These are phyloP conservation scores for Apiotrichum sp. DNA, from an alignment of 1,284 basidiomycete species.

Conservation along the genomic window DNA sequence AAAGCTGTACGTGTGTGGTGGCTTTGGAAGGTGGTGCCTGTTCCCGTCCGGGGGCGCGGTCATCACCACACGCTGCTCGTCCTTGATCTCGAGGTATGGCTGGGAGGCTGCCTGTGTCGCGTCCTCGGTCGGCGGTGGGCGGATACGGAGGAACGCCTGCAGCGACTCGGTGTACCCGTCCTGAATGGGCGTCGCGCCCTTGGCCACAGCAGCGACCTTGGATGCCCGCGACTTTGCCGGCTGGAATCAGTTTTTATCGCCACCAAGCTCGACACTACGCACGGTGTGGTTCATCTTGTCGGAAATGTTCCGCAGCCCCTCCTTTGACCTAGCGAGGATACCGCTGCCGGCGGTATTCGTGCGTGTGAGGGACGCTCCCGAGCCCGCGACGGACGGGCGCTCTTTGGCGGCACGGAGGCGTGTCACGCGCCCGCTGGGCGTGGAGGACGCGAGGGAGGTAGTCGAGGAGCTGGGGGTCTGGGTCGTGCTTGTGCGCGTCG, in stretches of 20 bases:
- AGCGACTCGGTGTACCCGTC: slow-evolving; percentile 8
- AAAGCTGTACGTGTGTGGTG: slow-evolving; percentile 45
- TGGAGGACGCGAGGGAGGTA: too few species aligned
- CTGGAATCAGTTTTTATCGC: background rate
- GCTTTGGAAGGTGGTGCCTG: slow-evolving; percentile 18
- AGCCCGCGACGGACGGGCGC: too few species aligned
- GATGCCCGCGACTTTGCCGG: background rate
- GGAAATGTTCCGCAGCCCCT: slow-evolving; percentile 36
- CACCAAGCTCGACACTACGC: too few species aligned
- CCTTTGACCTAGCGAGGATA: slow-evolving; percentile 35
- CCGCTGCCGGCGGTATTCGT: background rate
- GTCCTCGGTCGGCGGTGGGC: slow-evolving; percentile 39
- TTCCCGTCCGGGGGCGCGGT: slow-evolving; percentile 45
- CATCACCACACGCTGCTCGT: slow-evolving; percentile 51
- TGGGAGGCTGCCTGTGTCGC: slow-evolving; percentile 1
- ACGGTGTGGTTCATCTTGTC: slow-evolving; percentile 39
- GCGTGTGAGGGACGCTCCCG: background rate
- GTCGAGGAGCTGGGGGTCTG: too few species aligned
- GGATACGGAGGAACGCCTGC: slow-evolving; percentile 48
- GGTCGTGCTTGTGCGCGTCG: too few species aligned
- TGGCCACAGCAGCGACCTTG: background rate
- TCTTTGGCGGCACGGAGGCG: slow-evolving; percentile 29
- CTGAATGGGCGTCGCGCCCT: background rate
- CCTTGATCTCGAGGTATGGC: slow-evolving; percentile 46
- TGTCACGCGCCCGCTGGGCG: slow-evolving; percentile 15